Base-by-base conservation (phyloP, 225 moss, liverwort and hornwort species). In the Marchantia paleacea region DNA sequence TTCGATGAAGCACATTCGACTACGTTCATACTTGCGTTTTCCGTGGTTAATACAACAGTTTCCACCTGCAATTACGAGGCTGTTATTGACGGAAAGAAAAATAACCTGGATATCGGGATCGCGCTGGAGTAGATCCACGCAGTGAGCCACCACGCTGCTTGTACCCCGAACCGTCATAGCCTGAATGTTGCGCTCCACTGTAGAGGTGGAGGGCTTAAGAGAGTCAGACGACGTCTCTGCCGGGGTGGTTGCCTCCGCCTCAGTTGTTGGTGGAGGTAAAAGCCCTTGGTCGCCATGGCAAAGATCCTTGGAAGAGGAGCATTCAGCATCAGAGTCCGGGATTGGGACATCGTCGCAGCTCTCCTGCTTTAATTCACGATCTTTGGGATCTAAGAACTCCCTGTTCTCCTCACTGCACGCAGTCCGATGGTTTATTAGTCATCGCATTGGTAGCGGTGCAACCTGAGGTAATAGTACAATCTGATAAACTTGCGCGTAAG, bases 121-220 rank as follows among this genome's bases (percentile, higher is more conserved):
- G 49, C 87, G 89, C 83, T 94, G 92, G 75, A 94, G 89, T 75
- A 94, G 83, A 84, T 92, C 91, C 48, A 94, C 88, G 79, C 94
- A 94, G 60, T 89, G 91, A 75, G 83, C 82, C 66, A 94, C 92
- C 15, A 85, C 89, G 85, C 83, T 85, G 28, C 82, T 90, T 24
- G 86, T 84, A 62, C 92, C 88, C 6, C 85, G 81, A 66, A 85
- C 88, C 73, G 91, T 71, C 82, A 86, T 73, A 71, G 85, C 82
- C 8, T 87, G 80, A 19, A 84, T 78, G 12, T 86, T 85, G 66
- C 85, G 82, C 6, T 89, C 89, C 48, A 83, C 62, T 52, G 90
- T 84, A 3, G 88, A 82, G 85, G 86, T 85, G 60, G 82, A 73
- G 60, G 82, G 69, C 82, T 85, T 75, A 31, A 83, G 87, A 78